Evolutionary conservation across 495 filamentous ascomycete species (phyloP), one percentile per base, ranked within the genome.

Genomic region (Trichoderma orchidacearum): DNA sequence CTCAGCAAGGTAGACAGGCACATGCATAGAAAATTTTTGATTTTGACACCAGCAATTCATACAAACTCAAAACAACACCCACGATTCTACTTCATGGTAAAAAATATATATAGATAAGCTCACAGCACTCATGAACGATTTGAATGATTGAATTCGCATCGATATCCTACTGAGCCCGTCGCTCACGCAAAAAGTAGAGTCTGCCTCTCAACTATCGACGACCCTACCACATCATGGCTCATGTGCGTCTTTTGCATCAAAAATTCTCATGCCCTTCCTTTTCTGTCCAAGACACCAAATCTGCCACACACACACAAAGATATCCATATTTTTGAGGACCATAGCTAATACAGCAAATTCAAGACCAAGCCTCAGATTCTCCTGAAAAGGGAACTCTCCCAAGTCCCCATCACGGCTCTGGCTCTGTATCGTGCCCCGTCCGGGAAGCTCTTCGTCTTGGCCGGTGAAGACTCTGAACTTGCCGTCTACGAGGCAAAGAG

Each of bases 391-490:
- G 66, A 66, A 38, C 64, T 67, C 53, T 60, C 70, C n/a, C 64
- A 80, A 7, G 74, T 63, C 54, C 82, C 83, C 27, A 73, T 86
- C 54, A 85, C 82, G 18, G 81, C 80, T 0, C 64, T 86, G 15
- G 75, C 74, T 23, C 76, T 81, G 51, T 70, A 67, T 58, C 51
- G 51, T 25, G 13, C 51, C 1, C 28, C 51, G 5, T 54, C 59
- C 5, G 59, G 61, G 36, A 56, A 65, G 58, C 56, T 71, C 27
- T 73, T 74, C 25, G 62, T 95, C 13, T 66, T 96, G 9, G 80
- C 78, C 0, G 92, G 85, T 64, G 87, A 94, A 66, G 90, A 90
- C 30, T 77, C 77, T 3, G 83, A 79, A 41, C 64, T 96, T n/a
- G 80, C 80, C 51, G 63, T 86, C 30, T 80, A 85, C 60, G 66